These are phyloP conservation scores for Lagenaria siceraria DNA, from an alignment of 306 rosid genomes.

Conservation along the genomic window DNA sequence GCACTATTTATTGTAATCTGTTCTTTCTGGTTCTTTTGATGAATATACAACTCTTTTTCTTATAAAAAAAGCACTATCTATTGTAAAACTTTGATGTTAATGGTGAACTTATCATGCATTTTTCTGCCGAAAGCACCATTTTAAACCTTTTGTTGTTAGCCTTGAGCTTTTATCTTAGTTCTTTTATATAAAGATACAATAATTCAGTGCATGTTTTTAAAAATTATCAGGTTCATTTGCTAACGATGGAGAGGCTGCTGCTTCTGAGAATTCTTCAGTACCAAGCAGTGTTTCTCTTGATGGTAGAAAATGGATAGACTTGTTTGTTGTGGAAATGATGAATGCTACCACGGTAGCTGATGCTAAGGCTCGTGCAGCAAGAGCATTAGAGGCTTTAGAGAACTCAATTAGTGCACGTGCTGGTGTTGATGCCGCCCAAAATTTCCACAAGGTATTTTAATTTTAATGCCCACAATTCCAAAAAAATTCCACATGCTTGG, in stretches of 20 bases:
- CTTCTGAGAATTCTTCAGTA: constrained; percentile 29
- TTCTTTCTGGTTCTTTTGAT: too few relatives aligned
- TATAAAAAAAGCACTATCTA: too few relatives aligned
- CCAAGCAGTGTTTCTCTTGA: constrained; percentile 45
- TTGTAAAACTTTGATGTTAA: neutral
- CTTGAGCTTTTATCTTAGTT: neutral
- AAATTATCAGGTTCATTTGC: constrained; percentile 26
- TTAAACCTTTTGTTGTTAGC: too few relatives aligned
- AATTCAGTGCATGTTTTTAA: neutral
- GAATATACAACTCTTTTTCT: too few relatives aligned
- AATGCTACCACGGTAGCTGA: constrained; percentile 63
- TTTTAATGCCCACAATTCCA: neutral
- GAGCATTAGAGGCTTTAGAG: constrained; percentile 70
- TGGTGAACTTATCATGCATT: neutral
- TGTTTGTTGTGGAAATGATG: constrained; percentile 77
- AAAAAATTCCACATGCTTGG: neutral
- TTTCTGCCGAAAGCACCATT: neutral
- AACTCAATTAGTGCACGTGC: constrained; percentile 58
- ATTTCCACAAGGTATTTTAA: constrained; percentile 44
- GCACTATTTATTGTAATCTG: too few relatives aligned
- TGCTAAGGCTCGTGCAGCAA: constrained; percentile 73
- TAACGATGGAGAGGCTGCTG: constrained; percentile 28
- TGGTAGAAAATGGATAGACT: constrained; percentile 85
- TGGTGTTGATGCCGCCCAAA: constrained; percentile 49
- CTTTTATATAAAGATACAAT: neutral